Evolutionary conservation across 129 eudicot genomes (phyloP).

Genomic region (Oenanthe sinensis): DNA sequence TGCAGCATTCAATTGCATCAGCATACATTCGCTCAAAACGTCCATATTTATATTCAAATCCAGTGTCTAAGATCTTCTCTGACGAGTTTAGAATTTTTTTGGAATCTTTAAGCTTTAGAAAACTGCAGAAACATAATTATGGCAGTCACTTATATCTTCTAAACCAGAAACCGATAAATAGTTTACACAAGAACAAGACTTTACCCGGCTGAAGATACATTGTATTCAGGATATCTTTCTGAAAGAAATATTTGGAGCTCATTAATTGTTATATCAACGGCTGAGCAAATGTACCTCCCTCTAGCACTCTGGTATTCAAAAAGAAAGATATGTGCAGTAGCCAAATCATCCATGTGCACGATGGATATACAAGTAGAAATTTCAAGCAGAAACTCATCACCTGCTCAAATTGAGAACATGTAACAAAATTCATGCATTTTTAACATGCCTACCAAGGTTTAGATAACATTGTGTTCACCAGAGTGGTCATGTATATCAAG

Average conservation of each 20-base stretch:
- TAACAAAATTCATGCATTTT: background rate
- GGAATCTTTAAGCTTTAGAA: background rate
- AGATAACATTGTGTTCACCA: background rate
- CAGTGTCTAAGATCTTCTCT: slow-evolving; percentile 23
- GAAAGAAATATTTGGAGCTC: too few relatives aligned
- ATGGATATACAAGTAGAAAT: slow-evolving; percentile 10
- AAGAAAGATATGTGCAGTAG: slow-evolving; percentile 46
- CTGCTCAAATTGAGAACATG: slow-evolving; percentile 16
- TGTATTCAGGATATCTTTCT: slow-evolving; percentile 23
- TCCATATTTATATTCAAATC: slow-evolving; percentile 22
- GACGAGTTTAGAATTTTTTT: slow-evolving; percentile 4
- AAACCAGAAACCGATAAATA: background rate
- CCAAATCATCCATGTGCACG: slow-evolving; percentile 51
- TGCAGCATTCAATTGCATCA: slow-evolving; percentile 23
- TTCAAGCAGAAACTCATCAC: slow-evolving; percentile 17
- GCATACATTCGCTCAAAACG: slow-evolving; percentile 32
- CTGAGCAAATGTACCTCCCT: slow-evolving; percentile 60
- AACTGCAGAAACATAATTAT: slow-evolving; percentile 9
- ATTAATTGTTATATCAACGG: slow-evolving; percentile 25
- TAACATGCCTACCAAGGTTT: background rate
- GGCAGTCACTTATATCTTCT: background rate
- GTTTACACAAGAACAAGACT: background rate
- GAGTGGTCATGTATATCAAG: background rate
- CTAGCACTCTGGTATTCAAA: slow-evolving; percentile 33
- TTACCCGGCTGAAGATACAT: slow-evolving; percentile 13